phyloP scores from a whole-genome alignment of 179 eudicot species.

The Patellifolia procumbens region DNA sequence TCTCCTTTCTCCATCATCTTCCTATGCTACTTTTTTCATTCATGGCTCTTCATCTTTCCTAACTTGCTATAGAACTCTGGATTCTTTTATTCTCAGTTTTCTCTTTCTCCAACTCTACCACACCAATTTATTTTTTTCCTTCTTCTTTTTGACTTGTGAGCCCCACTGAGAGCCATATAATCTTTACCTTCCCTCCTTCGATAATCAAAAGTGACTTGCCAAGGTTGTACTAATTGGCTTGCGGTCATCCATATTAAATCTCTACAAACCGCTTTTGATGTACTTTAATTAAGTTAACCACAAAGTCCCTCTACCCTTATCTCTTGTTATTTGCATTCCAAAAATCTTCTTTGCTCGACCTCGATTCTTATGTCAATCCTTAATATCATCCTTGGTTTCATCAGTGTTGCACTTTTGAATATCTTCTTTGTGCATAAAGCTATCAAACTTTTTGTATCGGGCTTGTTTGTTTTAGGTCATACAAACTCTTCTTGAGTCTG shows the following conservation, averaged over 20 bases:
- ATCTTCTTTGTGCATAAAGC: too few species aligned
- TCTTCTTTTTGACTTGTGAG: too few species aligned
- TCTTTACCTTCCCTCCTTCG: constrained; percentile 3
- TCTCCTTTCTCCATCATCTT: too few species aligned
- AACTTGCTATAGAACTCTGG: too few species aligned
- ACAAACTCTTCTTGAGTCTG: constrained; percentile 1
- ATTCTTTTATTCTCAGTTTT: too few species aligned
- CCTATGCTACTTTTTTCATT: too few species aligned
- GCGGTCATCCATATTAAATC: not conserved
- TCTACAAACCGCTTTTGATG: not conserved
- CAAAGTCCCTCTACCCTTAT: not conserved
- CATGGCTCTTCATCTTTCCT: too few species aligned
- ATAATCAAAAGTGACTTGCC: constrained; percentile 3
- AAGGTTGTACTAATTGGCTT: not conserved
- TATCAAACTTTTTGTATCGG: not conserved
- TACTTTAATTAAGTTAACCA: not conserved
- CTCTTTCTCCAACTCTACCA: too few species aligned
- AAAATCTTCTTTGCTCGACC: constrained; percentile 5
- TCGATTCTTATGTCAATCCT: not conserved
- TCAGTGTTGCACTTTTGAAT: not conserved
- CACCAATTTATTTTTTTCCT: too few species aligned
- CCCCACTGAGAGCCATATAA: too few species aligned
- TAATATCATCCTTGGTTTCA: too few species aligned
- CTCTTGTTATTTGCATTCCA: constrained; percentile 3
- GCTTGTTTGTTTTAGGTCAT: not conserved